Evolutionary conservation across 805 yeast species (phyloP).

Genomic region (Pichia occidentalis): DNA sequence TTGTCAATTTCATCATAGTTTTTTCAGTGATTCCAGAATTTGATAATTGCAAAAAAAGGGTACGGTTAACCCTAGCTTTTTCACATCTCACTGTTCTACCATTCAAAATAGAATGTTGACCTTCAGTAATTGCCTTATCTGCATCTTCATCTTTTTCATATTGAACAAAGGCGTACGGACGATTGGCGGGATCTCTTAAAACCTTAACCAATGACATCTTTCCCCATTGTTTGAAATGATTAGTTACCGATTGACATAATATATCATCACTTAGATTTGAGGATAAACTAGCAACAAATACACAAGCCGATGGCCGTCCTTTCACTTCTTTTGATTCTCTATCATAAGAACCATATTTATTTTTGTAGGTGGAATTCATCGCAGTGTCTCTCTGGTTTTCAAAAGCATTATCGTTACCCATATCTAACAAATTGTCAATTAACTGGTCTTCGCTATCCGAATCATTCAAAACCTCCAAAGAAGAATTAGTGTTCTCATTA

Average conservation of each 20-base stretch:
- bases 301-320: conserved; percentile 79
- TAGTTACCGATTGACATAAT: conserved; percentile 58
- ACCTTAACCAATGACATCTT: conserved; percentile 69
- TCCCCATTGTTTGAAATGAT: conserved; percentile 70
- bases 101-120: conserved; percentile 62
- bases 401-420: not conserved
- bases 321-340: conserved; percentile 22
- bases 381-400: too few species aligned
- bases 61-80: conserved; percentile 85
- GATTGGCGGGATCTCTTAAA: conserved; percentile 67
- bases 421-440: not conserved
- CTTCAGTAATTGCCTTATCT: conserved; percentile 54
- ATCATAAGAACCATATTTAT: conserved; percentile 9
- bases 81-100: conserved; percentile 83
- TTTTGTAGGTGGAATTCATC: too few species aligned
- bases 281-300: conserved; percentile 82
- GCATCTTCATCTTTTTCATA: conserved; percentile 69
- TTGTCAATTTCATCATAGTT: conserved; percentile 35
- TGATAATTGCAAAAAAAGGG: conserved; percentile 52
- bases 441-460: not conserved
- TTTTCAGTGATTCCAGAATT: conserved; percentile 19
- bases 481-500: not conserved
- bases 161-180: conserved; percentile 94
- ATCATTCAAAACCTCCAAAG: not conserved
- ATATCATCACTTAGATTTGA: conserved; percentile 63